Percentiles rank a stretch among this genome's conserved stretches.
Evolutionary conservation across 306 rosid species (phyloP).

Genomic region (Hippophae gyantsensis): DNA sequence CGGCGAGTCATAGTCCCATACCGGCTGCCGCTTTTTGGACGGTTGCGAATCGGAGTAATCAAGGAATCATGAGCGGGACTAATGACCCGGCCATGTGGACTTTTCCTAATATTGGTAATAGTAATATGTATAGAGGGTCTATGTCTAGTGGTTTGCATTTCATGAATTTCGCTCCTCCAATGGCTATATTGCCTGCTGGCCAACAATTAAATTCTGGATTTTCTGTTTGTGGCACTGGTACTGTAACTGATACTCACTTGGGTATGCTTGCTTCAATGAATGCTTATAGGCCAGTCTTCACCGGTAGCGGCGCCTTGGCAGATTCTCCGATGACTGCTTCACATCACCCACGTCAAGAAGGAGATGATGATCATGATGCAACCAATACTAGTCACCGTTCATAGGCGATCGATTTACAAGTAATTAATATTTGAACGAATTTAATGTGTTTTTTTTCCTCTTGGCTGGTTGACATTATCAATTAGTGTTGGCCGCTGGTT

Average conservation of each 20-base stretch:
- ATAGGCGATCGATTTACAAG: conserved; percentile 5
- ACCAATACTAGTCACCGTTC: conserved; percentile 52
- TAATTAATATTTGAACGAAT: too few relatives aligned
- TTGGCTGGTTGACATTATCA: too few relatives aligned
- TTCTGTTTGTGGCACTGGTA: conserved; percentile 14
- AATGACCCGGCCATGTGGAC: conserved; percentile 71
- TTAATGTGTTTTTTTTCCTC: too few relatives aligned
- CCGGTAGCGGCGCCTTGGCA: conserved; percentile 34
- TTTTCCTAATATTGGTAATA: conserved; percentile 58
- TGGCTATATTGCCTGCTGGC: conserved; percentile 58
- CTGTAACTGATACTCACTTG: conserved; percentile 46
- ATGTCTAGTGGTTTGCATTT: conserved; percentile 81
- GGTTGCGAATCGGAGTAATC: conserved; percentile 63
- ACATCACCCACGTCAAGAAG: conserved; percentile 40
- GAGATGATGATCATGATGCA: conserved; percentile 42
- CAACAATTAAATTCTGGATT: conserved; percentile 41
- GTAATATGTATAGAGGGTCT: conserved; percentile 54
- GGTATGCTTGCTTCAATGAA: conserved; percentile 63
- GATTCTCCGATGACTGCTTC: conserved; percentile 65
- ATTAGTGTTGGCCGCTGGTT: too few relatives aligned
- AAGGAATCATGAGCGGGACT: conserved; percentile 52
- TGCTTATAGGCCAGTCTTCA: conserved; percentile 46
- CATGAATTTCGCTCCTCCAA: conserved; percentile 73
- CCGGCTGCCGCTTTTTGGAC: conserved; percentile 82
- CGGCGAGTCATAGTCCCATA: conserved; percentile 54